A percentile compares a stretch with the other conserved stretches of the same genome.
Evolutionary conservation across 2,329 filamentous ascomycete genomes (phyloP).

Genomic region (Colletotrichum brevisporum): DNA sequence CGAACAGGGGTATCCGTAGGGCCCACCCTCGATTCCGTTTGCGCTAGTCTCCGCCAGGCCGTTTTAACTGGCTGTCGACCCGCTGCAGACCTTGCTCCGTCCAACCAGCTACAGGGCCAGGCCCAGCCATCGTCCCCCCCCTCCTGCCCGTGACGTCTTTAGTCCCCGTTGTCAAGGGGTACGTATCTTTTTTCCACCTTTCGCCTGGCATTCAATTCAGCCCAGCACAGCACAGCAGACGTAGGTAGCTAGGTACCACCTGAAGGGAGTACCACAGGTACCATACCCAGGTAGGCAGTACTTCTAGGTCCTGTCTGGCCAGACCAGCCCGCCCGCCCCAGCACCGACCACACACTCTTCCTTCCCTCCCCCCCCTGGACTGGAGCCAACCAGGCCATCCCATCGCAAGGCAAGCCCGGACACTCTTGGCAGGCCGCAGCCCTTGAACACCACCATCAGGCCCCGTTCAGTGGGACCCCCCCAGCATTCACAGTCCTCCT

Average conservation of each 20-base stretch:
- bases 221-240: background rate
- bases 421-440: slow-evolving; percentile 1
- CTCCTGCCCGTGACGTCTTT: slow-evolving; percentile 5
- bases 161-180: slow-evolving; percentile 4
- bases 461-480: too few relatives aligned
- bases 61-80: slow-evolving; percentile 18
- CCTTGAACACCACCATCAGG: background rate
- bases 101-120: slow-evolving; percentile 25
- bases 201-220: background rate
- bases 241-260: background rate
- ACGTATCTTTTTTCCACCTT: background rate
- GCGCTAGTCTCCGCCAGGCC: slow-evolving; percentile 18
- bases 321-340: background rate
- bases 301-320: background rate
- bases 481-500: too few relatives aligned
- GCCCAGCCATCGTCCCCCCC: slow-evolving; percentile 4
- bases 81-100: slow-evolving; percentile 25
- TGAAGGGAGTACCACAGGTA: background rate
- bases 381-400: slow-evolving; percentile 4
- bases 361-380: background rate
- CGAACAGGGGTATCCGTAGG: too few relatives aligned
- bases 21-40: slow-evolving; percentile 10
- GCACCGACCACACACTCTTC: slow-evolving; percentile 20
- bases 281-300: too few relatives aligned
- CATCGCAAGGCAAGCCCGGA: slow-evolving; percentile 4